Base-by-base conservation (phyloP, 139 green algal genomes). In the Chlorella sp. region DNA sequence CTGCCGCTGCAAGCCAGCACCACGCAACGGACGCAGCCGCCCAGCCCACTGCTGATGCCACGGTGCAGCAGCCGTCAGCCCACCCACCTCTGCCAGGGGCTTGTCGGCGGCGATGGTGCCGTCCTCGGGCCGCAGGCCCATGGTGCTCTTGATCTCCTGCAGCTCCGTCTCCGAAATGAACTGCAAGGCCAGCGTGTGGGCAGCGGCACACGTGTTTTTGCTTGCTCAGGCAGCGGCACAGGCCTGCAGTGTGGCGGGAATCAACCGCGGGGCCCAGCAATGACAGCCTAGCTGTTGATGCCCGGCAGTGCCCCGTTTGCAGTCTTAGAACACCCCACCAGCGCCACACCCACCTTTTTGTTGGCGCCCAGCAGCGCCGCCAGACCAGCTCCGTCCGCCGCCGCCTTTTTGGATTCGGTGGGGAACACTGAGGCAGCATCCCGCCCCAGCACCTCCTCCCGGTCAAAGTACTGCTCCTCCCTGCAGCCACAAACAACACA, bases 111-210 rank as follows among this genome's bases (percentile, higher is more conserved):
- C 83, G 18, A 90, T 73, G 2, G 90, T 88, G 64, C 93, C 91
- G 41, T 95, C 92, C 41, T 93, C 91, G 13, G 82, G 90, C 2
- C 65, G 84, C 20, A 74, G 74, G 0, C 93, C 94, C 17, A 87
- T 85, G 26, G 75, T 60, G 41, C 75, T 67, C 34, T 92, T 90
- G 51, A 96, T 90, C 20, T 87, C 88, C n/a, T 89, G 86, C n/a
- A 96, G 85, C 91, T 95, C 91, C 26, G 81, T 90, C 55, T 97
- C 94, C n/a, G 87, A 90, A 0, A 97, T 90, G 65, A 97, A 97
- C 38, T 60, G 51, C 51, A n/a, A n/a, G n/a, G 15, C 11, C 12
- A 60, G 21, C 2, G 51, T 23, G 51, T 60, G 51, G 3, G 51
- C n/a, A n/a, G n/a, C 44, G 44, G 44, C 44, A 51, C 7, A 51